Percentiles rank a stretch among this genome's conserved stretches.
Conservation (phyloP, 345 rosid genomes). For the Hypericum androsaemum region DNA sequence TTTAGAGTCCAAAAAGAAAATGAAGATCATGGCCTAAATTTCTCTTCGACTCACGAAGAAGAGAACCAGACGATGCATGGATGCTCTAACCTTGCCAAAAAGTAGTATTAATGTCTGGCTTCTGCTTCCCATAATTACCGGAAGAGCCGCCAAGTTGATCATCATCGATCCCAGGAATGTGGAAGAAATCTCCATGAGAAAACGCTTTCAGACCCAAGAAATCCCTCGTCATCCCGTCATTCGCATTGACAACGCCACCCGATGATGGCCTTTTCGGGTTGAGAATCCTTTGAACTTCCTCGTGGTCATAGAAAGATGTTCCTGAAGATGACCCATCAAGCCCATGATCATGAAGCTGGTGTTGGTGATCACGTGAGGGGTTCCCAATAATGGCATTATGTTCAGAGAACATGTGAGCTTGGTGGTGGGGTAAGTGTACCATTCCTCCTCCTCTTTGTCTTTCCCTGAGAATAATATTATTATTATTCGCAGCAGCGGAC, state of each 20-base stretch:
- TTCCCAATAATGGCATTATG: neutral
- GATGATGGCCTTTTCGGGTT: conserved; percentile 13
- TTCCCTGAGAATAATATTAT: no score
- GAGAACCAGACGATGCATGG: no score
- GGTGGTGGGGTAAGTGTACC: no score
- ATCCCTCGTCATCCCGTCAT: conserved; percentile 37
- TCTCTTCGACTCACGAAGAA: no score
- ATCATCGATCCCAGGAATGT: conserved; percentile 17
- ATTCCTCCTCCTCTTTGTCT: no score
- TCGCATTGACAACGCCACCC: conserved; percentile 8
- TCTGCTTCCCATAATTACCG: conserved; percentile 20
- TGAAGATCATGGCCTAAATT: no score
- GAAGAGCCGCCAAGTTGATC: neutral
- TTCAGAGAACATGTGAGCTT: no score
- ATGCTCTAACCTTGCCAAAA: conserved; percentile 27
- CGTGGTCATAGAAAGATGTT: neutral
- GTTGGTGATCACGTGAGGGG: conserved; percentile 10
- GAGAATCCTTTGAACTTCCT: conserved; percentile 17
- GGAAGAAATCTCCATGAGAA: conserved; percentile 23
- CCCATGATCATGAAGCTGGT: conserved; percentile 18
- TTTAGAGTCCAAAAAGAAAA: no score
- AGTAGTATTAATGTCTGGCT: conserved; percentile 13
- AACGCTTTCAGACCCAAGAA: conserved; percentile 46
- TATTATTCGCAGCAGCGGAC: conserved; percentile 13
- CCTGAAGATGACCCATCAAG: conserved; percentile 20